Conservation (phyloP, 78 protist genomes). For the Dictyostelium firmibasis region DNA sequence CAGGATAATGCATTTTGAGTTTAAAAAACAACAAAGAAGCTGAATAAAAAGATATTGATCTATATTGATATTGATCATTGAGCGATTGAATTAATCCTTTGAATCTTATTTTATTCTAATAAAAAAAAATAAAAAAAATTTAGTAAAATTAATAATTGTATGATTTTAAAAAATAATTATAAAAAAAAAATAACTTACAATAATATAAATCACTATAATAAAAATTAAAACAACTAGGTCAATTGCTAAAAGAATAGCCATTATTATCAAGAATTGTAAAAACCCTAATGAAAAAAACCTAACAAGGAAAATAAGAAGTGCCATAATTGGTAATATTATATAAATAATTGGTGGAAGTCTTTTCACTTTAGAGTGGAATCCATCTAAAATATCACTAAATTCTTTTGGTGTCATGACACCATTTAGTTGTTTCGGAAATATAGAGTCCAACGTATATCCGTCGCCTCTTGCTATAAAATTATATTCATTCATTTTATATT, state of each 20-base stretch:
- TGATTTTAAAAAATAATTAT: not conserved
- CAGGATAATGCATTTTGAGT: too few relatives aligned
- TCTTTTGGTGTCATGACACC: not conserved
- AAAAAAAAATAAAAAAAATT: not conserved
- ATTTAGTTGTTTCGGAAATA: not conserved
- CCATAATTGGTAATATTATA: not conserved
- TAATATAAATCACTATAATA: not conserved
- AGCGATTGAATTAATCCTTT: too few relatives aligned
- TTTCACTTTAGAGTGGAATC: not conserved
- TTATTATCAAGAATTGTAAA: not conserved
- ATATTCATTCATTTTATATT: not conserved
- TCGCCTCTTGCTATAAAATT: not conserved
- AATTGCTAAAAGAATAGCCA: not conserved
- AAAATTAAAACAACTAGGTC: not conserved
- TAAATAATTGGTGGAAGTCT: not conserved
- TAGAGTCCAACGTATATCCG: not conserved
- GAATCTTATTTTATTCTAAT: not conserved
- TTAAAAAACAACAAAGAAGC: too few relatives aligned
- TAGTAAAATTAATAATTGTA: not conserved
- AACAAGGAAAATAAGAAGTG: not conserved
- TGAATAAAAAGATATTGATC: too few relatives aligned
- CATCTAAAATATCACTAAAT: not conserved
- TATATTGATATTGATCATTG: too few relatives aligned
- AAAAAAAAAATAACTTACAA: not conserved
- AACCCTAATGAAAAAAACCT: not conserved